Evolutionary conservation across 1,284 basidiomycete species (phyloP).

Genomic region (Irpex rosettiformis): DNA sequence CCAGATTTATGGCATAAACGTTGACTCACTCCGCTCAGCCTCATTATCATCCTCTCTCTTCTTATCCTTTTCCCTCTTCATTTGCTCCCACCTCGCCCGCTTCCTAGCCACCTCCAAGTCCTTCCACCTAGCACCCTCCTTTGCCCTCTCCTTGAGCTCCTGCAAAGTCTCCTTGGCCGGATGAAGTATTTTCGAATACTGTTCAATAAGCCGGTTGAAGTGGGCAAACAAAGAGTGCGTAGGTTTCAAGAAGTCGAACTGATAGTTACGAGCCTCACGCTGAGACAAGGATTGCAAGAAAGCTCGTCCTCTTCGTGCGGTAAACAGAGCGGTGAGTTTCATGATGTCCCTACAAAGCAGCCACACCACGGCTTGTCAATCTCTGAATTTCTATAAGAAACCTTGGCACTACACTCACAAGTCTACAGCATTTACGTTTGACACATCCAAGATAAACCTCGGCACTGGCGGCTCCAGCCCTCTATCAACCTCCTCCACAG

Average conservation of each 20-base stretch:
- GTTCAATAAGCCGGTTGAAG: slow-evolving; percentile 97
- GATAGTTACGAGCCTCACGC: slow-evolving; percentile 93
- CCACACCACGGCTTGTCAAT: background rate
- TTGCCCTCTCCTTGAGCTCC: slow-evolving; percentile 60
- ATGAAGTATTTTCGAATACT: slow-evolving; percentile 89
- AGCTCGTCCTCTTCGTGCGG: slow-evolving; percentile 84
- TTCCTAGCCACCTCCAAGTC: slow-evolving; percentile 75
- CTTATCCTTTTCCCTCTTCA: slow-evolving; percentile 82
- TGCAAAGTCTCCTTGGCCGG: slow-evolving; percentile 77
- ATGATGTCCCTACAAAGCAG: slow-evolving; percentile 69
- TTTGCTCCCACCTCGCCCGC: slow-evolving; percentile 87
- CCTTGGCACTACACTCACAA: too few species aligned
- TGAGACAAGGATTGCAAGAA: slow-evolving; percentile 86
- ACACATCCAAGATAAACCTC: slow-evolving; percentile 87
- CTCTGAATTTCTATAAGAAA: too few species aligned
- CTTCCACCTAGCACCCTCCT: slow-evolving; percentile 67
- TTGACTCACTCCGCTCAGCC: slow-evolving; percentile 71
- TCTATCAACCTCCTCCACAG: slow-evolving; percentile 42
- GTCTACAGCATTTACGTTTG: slow-evolving; percentile 88
- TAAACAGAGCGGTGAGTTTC: slow-evolving; percentile 94
- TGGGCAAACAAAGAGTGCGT: slow-evolving; percentile 94
- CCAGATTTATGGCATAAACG: slow-evolving; percentile 5
- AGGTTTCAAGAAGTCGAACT: slow-evolving; percentile 97
- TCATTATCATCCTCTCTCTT: slow-evolving; percentile 88
- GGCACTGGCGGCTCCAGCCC: slow-evolving; percentile 81